These are phyloP conservation scores for Sarocladium brachiariae DNA, from an alignment of 2,329 filamentous ascomycete genomes.

Conservation along the genomic window DNA sequence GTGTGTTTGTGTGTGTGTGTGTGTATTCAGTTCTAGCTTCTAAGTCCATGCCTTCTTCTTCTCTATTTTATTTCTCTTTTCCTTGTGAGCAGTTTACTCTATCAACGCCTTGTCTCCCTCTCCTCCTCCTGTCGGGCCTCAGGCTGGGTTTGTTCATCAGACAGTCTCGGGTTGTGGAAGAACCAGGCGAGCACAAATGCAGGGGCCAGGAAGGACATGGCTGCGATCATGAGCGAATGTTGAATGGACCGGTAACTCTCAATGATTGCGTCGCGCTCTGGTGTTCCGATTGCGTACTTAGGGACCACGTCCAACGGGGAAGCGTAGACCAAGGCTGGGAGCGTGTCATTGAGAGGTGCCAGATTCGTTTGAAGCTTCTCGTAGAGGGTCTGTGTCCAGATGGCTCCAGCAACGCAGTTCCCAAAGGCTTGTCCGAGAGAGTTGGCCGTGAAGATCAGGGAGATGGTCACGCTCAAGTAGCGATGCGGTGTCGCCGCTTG, in stretches of 20 bases:
- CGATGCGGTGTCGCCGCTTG: slow-evolving; percentile 30
- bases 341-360: slow-evolving; percentile 22
- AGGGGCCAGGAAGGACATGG: slow-evolving; percentile 38
- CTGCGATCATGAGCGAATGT: slow-evolving; percentile 36
- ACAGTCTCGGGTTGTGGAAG: slow-evolving; percentile 37
- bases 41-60: too few relatives aligned
- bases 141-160: slow-evolving; percentile 30
- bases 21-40: too few relatives aligned
- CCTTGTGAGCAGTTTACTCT: too few relatives aligned
- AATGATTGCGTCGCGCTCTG: slow-evolving; percentile 36
- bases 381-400: slow-evolving; percentile 35
- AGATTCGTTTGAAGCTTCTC: slow-evolving; percentile 24
- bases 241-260: slow-evolving; percentile 38
- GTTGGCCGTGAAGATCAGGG: slow-evolving; percentile 33
- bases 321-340: slow-evolving; percentile 30
- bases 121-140: slow-evolving; percentile 14
- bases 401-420: slow-evolving; percentile 31
- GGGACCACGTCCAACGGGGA: slow-evolving; percentile 27
- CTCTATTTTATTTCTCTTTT: background rate
- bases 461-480: slow-evolving; percentile 31
- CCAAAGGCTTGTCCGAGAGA: slow-evolving; percentile 35
- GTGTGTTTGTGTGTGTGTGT: too few relatives aligned
- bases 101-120: too few relatives aligned
- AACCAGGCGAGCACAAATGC: slow-evolving; percentile 37
- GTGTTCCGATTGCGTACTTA: slow-evolving; percentile 34